A percentile compares a stretch with the other conserved stretches of the same genome.
Conservation (phyloP, 2,329 filamentous ascomycete species). For the Hirsutella rhossiliensis region DNA sequence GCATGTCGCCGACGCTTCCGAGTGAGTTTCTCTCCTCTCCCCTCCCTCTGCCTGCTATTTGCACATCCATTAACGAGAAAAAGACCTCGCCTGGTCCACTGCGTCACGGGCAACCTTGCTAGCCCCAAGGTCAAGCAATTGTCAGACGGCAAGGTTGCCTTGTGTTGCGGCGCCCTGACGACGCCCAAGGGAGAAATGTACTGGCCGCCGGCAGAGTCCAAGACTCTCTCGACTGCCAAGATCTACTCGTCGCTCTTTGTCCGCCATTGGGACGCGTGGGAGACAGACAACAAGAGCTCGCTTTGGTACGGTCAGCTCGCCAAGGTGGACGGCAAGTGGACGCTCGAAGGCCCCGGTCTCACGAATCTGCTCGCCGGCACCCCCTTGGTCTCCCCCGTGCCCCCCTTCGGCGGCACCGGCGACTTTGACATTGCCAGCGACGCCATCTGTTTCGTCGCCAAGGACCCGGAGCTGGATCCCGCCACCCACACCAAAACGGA, state of each 20-base stretch:
- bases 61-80: neutral
- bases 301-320: conserved; percentile 60
- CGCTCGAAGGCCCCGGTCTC: conserved; percentile 32
- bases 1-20: conserved; percentile 18
- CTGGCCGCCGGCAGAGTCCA: conserved; percentile 48
- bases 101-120: conserved; percentile 40
- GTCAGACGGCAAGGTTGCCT: conserved; percentile 34
- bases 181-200: conserved; percentile 58
- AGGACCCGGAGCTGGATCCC: conserved; percentile 58
- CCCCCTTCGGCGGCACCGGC: conserved; percentile 66
- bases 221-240: conserved; percentile 50
- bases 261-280: conserved; percentile 74
- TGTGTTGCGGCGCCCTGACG: conserved; percentile 51
- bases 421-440: conserved; percentile 63
- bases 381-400: conserved; percentile 53
- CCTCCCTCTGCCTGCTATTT: neutral
- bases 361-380: conserved; percentile 53
- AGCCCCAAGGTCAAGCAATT: conserved; percentile 47
- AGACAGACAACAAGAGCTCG: conserved; percentile 54
- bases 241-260: conserved; percentile 68
- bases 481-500: conserved; percentile 73
- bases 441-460: conserved; percentile 63
- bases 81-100: conserved; percentile 32
- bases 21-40: conserved; percentile 17
- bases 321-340: conserved; percentile 27